Evolutionary conservation across 2,329 filamentous ascomycete genomes (phyloP).

Genomic region (Arthroderma sp.): DNA sequence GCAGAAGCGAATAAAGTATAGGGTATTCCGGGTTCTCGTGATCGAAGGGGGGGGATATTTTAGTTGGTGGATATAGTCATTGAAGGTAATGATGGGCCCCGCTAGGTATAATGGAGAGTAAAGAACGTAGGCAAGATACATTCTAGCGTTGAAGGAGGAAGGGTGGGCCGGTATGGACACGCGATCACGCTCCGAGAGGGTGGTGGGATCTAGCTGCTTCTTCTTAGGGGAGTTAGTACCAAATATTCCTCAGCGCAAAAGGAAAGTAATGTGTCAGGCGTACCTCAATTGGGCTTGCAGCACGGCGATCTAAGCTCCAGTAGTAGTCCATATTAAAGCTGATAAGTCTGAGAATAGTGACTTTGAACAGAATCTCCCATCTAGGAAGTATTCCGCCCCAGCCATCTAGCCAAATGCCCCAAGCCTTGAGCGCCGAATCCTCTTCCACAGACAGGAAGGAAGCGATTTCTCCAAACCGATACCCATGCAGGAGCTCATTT

Average conservation of each 20-base stretch:
- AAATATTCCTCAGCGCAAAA: constrained; percentile 2
- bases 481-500: constrained; percentile 74
- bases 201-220: constrained; percentile 90
- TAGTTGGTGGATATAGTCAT: constrained; percentile 85
- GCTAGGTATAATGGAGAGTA: constrained; percentile 90
- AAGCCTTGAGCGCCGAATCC: constrained; percentile 38
- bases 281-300: constrained; percentile 68
- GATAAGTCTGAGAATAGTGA: constrained; percentile 81
- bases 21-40: constrained; percentile 54
- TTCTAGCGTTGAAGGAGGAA: constrained; percentile 62
- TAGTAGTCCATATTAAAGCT: constrained; percentile 97
- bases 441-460: constrained; percentile 35
- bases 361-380: constrained; percentile 97
- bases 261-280: constrained; percentile 17
- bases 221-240: constrained; percentile 54
- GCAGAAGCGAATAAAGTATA: constrained; percentile 73
- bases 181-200: constrained; percentile 79
- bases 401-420: constrained; percentile 62
- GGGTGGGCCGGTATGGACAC: constrained; percentile 60
- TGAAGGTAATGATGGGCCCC: constrained; percentile 91
- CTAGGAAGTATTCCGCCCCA: constrained; percentile 72
- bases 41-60: constrained; percentile 62
- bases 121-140: constrained; percentile 77
- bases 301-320: constrained; percentile 62
- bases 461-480: constrained; percentile 54